Base-by-base conservation (phyloP, 2,329 filamentous ascomycete species). In the Sphaerostilbella broomeana region DNA sequence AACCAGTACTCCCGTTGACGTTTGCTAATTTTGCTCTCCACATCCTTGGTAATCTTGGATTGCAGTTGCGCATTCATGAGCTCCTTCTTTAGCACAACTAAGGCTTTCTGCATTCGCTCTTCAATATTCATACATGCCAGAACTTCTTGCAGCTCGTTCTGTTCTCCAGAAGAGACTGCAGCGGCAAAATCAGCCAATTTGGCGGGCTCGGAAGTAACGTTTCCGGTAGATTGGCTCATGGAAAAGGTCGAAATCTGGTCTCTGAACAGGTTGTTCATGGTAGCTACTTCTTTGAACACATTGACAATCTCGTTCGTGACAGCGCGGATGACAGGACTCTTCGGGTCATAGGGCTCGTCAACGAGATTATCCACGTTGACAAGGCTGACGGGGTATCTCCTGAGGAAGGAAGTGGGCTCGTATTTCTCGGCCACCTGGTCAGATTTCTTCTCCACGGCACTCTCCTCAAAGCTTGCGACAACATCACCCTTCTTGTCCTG, bases 221-320 rank as follows among this genome's bases (percentile, higher is more conserved):
- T 98, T 40, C 90, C 89, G 0, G 89, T 86, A 8, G 86, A 94
- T 52, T 95, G 88, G 53, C 87, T 94, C 72, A 94, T 94, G 20
- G 88, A 90, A 58, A 97, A 98, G 2, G 90, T 94, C 1, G 89
- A 94, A 40, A 98, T 94, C 58, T 98, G 92, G 56, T 98, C 92
- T 42, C 90, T 79, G 72, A 98, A 98, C 15, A 98, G 73, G 44
- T 85, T 87, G 66, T 97, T 98, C 64, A 95, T 79, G 30, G 81
- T 84, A 8, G 90, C 90, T 38, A 98, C 87, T 60, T 97, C 89
- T 66, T 95, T 97, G 72, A 95, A 97, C 1, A 95, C 92, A 59
- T 95, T 97, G 58, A 98, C 88, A 46, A 98, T 97, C 66, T 98
- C 94, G 55, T 90, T 95, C 35, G 90, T 92, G 31, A 98, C 80